Evolutionary conservation across 257 asterid species (phyloP), one percentile per base, ranked within the genome.

Genomic region (Solanum chmielewskii): DNA sequence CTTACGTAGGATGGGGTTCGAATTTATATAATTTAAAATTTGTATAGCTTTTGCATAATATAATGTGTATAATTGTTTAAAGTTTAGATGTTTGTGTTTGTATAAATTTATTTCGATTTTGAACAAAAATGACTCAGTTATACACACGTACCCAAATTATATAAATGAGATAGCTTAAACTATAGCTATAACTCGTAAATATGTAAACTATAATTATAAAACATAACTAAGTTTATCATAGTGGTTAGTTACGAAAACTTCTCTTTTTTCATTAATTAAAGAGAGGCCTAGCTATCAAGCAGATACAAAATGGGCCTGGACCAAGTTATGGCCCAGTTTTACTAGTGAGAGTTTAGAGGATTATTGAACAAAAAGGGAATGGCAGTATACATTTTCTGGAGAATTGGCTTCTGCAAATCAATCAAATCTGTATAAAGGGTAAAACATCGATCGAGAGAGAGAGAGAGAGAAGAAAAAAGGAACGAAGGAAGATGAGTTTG

Each of bases 401-500:
- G 9, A 12, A 29, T 45, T 70, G 6, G 29, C 47, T 2, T 31
- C 87, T 27, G 69, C 20, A 29, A 49, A 33, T 71, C 68, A 52
- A 60, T 47, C 44, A 18, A 56, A 18, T 56, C 64, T 18, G n/a
- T 56, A 18, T 56, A 18, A 56, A 56, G 64, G 76, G 60, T 3
- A n/a, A 64, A 73, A 47, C 59, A 37, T 25, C 62, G 27, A 27
- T 23, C 27, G 21, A 33, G 35, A 33, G 35, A 78, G 83, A 33
- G 35, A 78, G 83, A 78, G 83, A 56, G 83, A 18, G 23, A 27
- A 69, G 83, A 77, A 27, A 5, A 7, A n/a, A 23, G 41, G 64
- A 44, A 56, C 16, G 18, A 33, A 9, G 11, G 56, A 39, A 42
- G 60, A 95, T 94, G 98, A 90, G 86, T 88, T 84, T 93, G 73